Conservation (phyloP, 306 rosid genomes). For the Quercus berberidifolia region DNA sequence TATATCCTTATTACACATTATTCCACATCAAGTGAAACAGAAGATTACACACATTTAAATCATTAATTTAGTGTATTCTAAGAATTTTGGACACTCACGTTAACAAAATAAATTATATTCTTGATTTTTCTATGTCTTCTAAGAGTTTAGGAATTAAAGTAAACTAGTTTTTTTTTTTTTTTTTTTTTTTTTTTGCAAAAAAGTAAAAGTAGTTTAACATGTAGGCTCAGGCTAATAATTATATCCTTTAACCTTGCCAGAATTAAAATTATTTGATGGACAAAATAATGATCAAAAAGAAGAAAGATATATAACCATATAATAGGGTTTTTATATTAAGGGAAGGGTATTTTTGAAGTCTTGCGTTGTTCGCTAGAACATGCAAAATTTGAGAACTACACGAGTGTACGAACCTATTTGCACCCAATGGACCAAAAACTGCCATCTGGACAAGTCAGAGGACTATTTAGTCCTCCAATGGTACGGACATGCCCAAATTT, state of each 20-base stretch:
- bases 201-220: not conserved
- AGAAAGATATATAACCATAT: too few species aligned
- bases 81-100: accelerated
- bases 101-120: too few species aligned
- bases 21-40: accelerated
- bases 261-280: too few species aligned
- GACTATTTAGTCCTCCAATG: conserved; percentile 20
- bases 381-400: conserved; percentile 34
- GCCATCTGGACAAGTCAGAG: conserved; percentile 29
- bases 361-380: not conserved
- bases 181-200: too few species aligned
- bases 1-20: too few species aligned
- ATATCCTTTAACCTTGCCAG: not conserved
- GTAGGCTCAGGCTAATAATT: not conserved
- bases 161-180: not conserved
- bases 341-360: not conserved
- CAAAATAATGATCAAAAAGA: not conserved
- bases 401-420: conserved; percentile 17
- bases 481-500: conserved; percentile 24
- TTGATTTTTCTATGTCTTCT: too few species aligned
- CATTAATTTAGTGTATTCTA: too few species aligned
- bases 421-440: conserved; percentile 3
- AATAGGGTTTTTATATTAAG: too few species aligned
- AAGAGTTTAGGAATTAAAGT: too few species aligned
- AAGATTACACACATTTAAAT: too few species aligned